Base-by-base conservation (phyloP, 176 grass and related monocot genomes). In the Puccinellia tenuiflora region DNA sequence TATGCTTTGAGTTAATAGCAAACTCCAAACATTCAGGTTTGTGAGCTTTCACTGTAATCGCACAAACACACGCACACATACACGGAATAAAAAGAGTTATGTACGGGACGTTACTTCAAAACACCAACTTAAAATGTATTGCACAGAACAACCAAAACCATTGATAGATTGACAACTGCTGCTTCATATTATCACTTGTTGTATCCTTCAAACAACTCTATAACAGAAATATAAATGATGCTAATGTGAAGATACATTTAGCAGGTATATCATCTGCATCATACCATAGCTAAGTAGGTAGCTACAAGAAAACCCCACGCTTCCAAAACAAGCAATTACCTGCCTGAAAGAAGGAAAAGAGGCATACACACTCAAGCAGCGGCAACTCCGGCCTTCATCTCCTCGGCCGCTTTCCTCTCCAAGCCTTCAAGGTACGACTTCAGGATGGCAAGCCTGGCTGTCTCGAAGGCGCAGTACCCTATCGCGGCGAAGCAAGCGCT, bases 381-480 rank as follows among this genome's bases (percentile, higher is more conserved):
- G 0, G 64, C 78, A 47, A 20, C 73, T 65, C 63, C 78, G 0
- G 53, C 25, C 52, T 86, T 86, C 33, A 39, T 20, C 55, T 62
- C 74, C 3, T 9, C 77, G 0, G 69, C 28, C 21, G 62, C 88
- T 17, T 81, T 83, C 35, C 83, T 88, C 18, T 90, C 33, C 26
- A 87, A 89, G 29, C 66, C 59, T 59, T 92, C 85, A 5, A 92
- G 48, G 68, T 93, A 93, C 22, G 81, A 74, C 48, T 92, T 83
- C 30, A 94, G 77, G 29, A 98, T 93, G 11, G 85, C 87, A 15
- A 96, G 84, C 81, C 91, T 95, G 10, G 84, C 92, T 0, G 93
- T 98, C 85, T 98, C 96, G 0, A 98, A 98, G 57, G 96, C 85
- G 7, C 79, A 98, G 90, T 98, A 96, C 1, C 96, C 96, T 22